A percentile compares a stretch with the other conserved stretches of the same genome.
Conservation (phyloP, 2,329 filamentous ascomycete species). For the Rutstroemia sp. region DNA sequence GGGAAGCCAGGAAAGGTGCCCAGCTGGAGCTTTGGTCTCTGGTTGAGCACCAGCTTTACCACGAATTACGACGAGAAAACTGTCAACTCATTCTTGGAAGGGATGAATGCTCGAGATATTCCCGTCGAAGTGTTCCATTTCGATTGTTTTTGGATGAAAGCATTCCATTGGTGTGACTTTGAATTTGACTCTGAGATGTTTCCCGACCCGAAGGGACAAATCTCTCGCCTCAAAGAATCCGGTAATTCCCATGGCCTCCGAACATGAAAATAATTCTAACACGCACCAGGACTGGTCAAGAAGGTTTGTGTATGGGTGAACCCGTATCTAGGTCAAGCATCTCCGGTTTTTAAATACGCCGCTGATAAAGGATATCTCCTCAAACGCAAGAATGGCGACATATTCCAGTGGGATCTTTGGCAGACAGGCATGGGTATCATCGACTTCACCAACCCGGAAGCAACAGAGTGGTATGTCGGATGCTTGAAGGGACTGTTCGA, state of each 20-base stretch:
- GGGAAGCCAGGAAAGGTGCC: conserved; percentile 59
- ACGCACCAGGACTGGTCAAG: conserved; percentile 31
- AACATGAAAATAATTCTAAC: not conserved
- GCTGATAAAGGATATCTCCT: conserved; percentile 50
- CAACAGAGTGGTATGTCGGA: conserved; percentile 45
- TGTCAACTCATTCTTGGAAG: conserved; percentile 49
- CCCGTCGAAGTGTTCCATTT: conserved; percentile 56
- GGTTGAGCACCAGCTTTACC: conserved; percentile 65
- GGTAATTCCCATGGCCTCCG: conserved; percentile 13
- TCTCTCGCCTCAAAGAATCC: conserved; percentile 44
- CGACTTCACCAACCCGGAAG: conserved; percentile 56
- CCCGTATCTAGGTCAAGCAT: conserved; percentile 53
- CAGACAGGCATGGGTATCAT: conserved; percentile 56
- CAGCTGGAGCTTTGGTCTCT: conserved; percentile 68
- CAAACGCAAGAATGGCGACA: conserved; percentile 48
- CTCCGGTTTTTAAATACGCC: conserved; percentile 49
- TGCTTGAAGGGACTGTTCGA: conserved; percentile 49
- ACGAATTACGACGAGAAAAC: conserved; percentile 53
- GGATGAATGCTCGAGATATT: conserved; percentile 48
- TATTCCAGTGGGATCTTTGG: conserved; percentile 60
- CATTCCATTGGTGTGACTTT: conserved; percentile 59
- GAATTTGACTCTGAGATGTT: conserved; percentile 51
- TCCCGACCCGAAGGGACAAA: conserved; percentile 48
- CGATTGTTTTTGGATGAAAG: conserved; percentile 57
- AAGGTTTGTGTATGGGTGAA: conserved; percentile 55